Evolutionary conservation across 176 grass and related monocot species (phyloP), one percentile per base, ranked within the genome.

Genomic region (Hsuehochloa calcarea): DNA sequence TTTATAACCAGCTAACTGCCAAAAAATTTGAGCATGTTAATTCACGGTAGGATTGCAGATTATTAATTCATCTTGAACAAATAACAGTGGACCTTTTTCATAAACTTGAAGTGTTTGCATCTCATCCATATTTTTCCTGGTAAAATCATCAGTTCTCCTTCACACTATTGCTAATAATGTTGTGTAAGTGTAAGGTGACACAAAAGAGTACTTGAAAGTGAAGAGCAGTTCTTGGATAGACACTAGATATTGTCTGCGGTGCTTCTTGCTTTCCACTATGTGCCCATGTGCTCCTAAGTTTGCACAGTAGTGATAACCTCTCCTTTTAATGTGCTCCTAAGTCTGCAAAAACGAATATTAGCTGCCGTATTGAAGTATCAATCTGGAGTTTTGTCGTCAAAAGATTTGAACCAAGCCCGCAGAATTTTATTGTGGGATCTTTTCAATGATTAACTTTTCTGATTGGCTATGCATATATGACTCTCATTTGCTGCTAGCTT

Each of bases 401-500:
- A 43, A 37, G 15, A 20, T 79, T 54, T 46, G 25, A 52, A 58
- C 38, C 2, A 54, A 55, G 6, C 4, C 23, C 14, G 27, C 84
- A n/a, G 2, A 59, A 55, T 73, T 56, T 84, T 31, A 8, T 23
- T 26, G 22, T 26, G 26, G 22, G 0, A 20, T 40, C 84, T 3
- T 78, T 84, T 78, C 72, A 75, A 65, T 56, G 19, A 50, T 65
- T 14, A 72, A 22, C 44, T 58, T 20, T 72, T 72, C 34, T 70
- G 15, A 47, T 65, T 86, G 72, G 56, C n/a, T 34, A 4, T 64
- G 72, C 26, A 46, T 86, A 72, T n/a, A 13, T 34, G 31, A 25
- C 49, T 84, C 16, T 34, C 19, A 45, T 66, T 55, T 76, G 10
- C 44, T 26, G 4, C 17, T 34, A 23, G 58, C 39, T 80, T 85